Evolutionary conservation across 1,284 basidiomycete species (phyloP), one percentile per base, ranked within the genome.

Genomic region (Thelephora terrestris): DNA sequence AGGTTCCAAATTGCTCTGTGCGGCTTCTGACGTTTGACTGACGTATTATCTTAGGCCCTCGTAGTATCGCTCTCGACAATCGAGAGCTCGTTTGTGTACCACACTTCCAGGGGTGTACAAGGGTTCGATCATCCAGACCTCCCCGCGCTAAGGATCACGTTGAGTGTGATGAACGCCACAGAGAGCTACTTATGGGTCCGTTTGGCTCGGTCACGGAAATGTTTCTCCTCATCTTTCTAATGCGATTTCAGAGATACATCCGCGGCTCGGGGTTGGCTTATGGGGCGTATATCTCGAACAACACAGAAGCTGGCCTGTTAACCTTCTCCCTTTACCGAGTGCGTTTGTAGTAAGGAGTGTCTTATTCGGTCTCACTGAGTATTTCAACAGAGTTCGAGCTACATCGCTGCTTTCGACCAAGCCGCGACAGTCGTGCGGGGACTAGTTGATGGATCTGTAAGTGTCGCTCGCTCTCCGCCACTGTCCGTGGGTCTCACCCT

Each of bases 221-320:
- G 39, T 37, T 43, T 36, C 34, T 55, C 24, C 29, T 58, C 47
- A 36, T 25, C 21, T 21, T 43, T 23, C 35, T 46, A 47, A 64
- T 21, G 39, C 9, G 29, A 32, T 12, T 32, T 10, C 66, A 84
- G 85, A 75, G 80, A 14, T 85, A 84, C 51, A 91, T 97, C 54
- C 83, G 93, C 49, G 94, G 94, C 3, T 85, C 89, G 47, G 94
- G 94, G 14, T 69, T 97, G 40, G 96, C 96, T 1, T 99, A 99
- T 60, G 93, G 93, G 14, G 91, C 93, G 17, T 81, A 81, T 56
- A 78, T 93, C 45, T 73, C 75, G 1, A 66, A 84, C 18, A 91
- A 96, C 60, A 69, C 83, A 38, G 95, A 99, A 66, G 75, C 85
- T 32, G 91, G 93, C 4, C 67, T 90, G 16, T 70, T 95, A 24